Conservation (phyloP, 2,329 filamentous ascomycete species). For the Cladosporium sp. region DNA sequence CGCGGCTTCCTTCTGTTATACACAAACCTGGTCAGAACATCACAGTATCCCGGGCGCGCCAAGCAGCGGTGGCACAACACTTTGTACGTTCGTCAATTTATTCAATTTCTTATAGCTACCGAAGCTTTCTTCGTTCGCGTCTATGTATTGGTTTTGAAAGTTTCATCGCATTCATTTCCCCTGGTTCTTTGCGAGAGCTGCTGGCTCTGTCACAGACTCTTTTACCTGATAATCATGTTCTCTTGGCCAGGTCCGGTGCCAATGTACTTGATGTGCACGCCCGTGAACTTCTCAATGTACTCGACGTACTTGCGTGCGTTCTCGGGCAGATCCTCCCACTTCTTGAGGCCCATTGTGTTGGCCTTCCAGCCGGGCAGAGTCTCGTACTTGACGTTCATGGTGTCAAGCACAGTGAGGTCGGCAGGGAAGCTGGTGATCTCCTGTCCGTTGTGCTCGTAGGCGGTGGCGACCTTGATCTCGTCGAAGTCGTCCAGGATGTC, state of each 20-base stretch:
- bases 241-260: slow-evolving; percentile 64
- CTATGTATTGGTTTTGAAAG: background rate
- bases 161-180: background rate
- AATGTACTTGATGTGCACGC: slow-evolving; percentile 61
- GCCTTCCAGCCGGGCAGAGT: slow-evolving; percentile 67
- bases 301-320: slow-evolving; percentile 63
- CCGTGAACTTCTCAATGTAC: slow-evolving; percentile 63
- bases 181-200: background rate
- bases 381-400: slow-evolving; percentile 62
- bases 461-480: slow-evolving; percentile 69
- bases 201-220: background rate
- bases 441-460: slow-evolving; percentile 59
- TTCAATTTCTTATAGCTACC: slow-evolving; percentile 7
- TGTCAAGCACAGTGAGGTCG: slow-evolving; percentile 54
- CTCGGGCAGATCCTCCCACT: slow-evolving; percentile 59
- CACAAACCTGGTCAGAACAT: too few relatives aligned
- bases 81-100: background rate
- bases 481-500: slow-evolving; percentile 71
- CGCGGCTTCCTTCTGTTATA: too few relatives aligned
- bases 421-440: slow-evolving; percentile 62
- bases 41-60: too few relatives aligned
- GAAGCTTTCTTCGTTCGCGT: background rate
- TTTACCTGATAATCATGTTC: slow-evolving; percentile 56
- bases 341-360: slow-evolving; percentile 57
- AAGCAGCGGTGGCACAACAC: background rate